Evolutionary conservation across 345 rosid species (phyloP).

Genomic region (Rhodomyrtus tomentosa): DNA sequence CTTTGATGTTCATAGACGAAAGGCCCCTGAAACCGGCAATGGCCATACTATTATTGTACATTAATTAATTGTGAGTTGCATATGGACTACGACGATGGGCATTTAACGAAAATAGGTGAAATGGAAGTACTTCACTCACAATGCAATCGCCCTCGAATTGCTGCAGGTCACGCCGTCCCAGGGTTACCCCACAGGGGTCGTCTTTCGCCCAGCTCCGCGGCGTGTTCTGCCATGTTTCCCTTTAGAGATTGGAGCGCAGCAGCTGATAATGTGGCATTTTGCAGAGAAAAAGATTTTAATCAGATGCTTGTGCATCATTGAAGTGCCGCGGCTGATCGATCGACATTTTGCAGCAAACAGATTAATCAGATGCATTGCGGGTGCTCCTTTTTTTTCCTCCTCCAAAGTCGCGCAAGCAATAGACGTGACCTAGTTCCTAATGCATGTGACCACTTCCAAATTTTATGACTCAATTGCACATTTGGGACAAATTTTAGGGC

Average conservation of each 20-base stretch:
- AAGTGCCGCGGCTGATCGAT: constrained; percentile 40
- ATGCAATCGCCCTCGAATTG: constrained; percentile 48
- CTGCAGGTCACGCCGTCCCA: constrained; percentile 87
- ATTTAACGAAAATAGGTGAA: background rate
- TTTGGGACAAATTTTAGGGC: too few species aligned
- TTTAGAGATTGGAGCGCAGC: constrained; percentile 66
- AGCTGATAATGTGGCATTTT: constrained; percentile 11
- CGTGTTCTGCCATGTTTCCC: constrained; percentile 51
- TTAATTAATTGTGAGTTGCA: background rate
- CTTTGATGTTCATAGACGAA: constrained; percentile 66
- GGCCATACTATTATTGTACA: background rate
- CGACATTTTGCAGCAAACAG: background rate
- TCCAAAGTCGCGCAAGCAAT: background rate
- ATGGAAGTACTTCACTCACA: constrained; percentile 26
- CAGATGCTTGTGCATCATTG: constrained; percentile 2
- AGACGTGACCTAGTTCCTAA: background rate
- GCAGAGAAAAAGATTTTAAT: background rate
- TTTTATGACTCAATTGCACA: too few species aligned
- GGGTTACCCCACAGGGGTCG: constrained; percentile 60
- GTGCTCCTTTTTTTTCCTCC: background rate
- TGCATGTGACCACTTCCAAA: background rate
- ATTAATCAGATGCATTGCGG: background rate
- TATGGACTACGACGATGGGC: background rate
- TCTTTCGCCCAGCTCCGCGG: constrained; percentile 61
- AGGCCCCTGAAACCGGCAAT: constrained; percentile 35